Evolutionary conservation across 352 stramenopile species (phyloP), one percentile per base, ranked within the genome.

Genomic region (Blastocystis sp.): DNA sequence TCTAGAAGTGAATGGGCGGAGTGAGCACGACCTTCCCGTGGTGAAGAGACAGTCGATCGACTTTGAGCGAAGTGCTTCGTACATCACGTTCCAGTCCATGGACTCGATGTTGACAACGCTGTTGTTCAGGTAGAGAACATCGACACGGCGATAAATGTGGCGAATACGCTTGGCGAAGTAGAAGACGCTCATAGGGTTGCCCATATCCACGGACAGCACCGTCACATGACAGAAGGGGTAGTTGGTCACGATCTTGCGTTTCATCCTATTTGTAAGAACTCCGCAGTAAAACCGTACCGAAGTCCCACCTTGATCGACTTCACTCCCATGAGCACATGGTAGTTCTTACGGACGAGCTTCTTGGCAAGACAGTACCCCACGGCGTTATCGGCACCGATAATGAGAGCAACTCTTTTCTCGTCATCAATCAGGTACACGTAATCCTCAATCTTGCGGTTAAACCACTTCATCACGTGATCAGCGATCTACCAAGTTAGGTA

Each of bases 301-400:
- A 88, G 41, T 19, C 78, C 78, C 19, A 79, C 67, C 38, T 88
- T 88, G 11, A 56, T 79, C 17, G 64, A 79, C 34, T 88, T 88
- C 21, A 88, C 78, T 19, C 78, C 78, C n/a, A 88, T 77, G 66
- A 88, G 34, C 9, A 88, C 78, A 19, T 88, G 78, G 59, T 79
- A 88, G 45, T 88, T 78, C 78, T 88, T 88, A 65, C 67, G 64
- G n/a, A 88, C 78, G 11, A 88, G 78, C 60, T 88, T 76, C 56
- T 38, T 88, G n/a, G 61, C 78, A 2, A 88, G 48, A 45, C 45
- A 78, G 45, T 78, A 88, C 7, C 78, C 78, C 21, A 88, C 67
- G 45, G 78, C 78, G 52, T 76, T 79, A 48, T 88, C 78, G 0
- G 78, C 78, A 52, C 60, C 78, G 34, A 88, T 88, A 61, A 88